Base-by-base conservation (phyloP, 208 protist species). In the Tetramitus jugosus region DNA sequence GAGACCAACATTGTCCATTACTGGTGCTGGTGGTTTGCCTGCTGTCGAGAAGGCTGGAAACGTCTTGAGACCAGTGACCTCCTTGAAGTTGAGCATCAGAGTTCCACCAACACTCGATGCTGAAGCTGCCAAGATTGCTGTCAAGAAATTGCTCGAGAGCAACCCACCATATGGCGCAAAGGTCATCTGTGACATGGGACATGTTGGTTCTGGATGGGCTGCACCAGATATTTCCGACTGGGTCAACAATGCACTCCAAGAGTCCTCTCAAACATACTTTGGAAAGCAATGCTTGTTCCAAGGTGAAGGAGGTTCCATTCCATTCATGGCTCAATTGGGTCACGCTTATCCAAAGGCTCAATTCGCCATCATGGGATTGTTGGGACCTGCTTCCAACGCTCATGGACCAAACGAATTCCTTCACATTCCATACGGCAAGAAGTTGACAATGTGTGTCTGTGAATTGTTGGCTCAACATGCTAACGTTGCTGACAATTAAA, bases 401-500 rank as follows among this genome's bases (percentile, higher is more conserved):
- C 94, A 97, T 79, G 94, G 94, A 35, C 93, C 93, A 29, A 95
- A 97, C 81, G 94, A 97, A 83, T 96, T 95, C 79, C 80, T 97
- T 10, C 83, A 97, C 78, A 87, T 97, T 60, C 68, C 81, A 4
- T 96, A 90, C 71, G 85, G 81, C 10, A 96, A 95, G 83, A 89
- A 91, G 49, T 2, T 97, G 13, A 96, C 89, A 23, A 69, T 71
- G 67, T 87, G 82, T 62, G 85, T 97, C 0, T 72, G 88, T 0
- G 87, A 89, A 60, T 77, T 96, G 6, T 49, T 71, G 6, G 20
- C 35, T 20, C 39, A 71, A 33, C 64, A 71, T 49, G 39, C 3
- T 49, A 49, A 31, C 3, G 14, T 35, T n/a, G n/a, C n/a, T n/a
- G n/a, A n/a, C n/a, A n/a, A n/a, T n/a, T n/a, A n/a, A n/a, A n/a